Conservation (phyloP, 306 rosid species). For the Cicer judaicum region DNA sequence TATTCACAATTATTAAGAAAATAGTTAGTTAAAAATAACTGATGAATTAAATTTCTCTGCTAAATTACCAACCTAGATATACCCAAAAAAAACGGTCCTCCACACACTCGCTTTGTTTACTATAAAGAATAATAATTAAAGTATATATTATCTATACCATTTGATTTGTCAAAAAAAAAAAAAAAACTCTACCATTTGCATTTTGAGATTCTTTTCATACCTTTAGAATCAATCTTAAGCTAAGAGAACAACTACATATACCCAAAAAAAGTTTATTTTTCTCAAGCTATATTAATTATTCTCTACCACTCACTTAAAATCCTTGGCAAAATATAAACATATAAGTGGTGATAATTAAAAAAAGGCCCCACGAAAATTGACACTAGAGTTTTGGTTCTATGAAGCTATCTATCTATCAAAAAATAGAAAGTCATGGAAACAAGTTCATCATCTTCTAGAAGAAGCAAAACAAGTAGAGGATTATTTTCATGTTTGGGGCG, state of each 20-base stretch:
- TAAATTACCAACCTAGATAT: slow-evolving; percentile 1
- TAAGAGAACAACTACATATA: slow-evolving; percentile 33
- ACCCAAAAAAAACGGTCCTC: slow-evolving; percentile 22
- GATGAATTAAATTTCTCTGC: not conserved
- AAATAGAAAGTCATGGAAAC: slow-evolving; percentile 50
- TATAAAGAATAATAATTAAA: no score
- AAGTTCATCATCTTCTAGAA: slow-evolving; percentile 47
- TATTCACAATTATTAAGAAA: no score
- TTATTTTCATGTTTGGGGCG: slow-evolving; percentile 73
- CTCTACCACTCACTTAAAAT: slow-evolving; percentile 67
- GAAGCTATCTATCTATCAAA: slow-evolving; percentile 14
- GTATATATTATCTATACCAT: no score
- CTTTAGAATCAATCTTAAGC: not conserved
- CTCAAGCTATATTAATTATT: slow-evolving; percentile 39
- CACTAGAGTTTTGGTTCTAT: slow-evolving; percentile 39
- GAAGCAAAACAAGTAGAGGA: slow-evolving; percentile 39
- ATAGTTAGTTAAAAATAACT: no score
- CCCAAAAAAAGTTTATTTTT: slow-evolving; percentile 6
- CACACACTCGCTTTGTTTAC: not conserved
- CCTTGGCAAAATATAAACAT: slow-evolving; percentile 37
- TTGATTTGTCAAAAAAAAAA: no score
- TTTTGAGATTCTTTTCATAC: slow-evolving; percentile 37
- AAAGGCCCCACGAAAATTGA: not conserved
- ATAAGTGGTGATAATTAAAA: not conserved
- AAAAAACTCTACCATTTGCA: not conserved